These are phyloP conservation scores for Cnidoscolus chayamansa DNA, from an alignment of 441 rosid species.

Conservation along the genomic window DNA sequence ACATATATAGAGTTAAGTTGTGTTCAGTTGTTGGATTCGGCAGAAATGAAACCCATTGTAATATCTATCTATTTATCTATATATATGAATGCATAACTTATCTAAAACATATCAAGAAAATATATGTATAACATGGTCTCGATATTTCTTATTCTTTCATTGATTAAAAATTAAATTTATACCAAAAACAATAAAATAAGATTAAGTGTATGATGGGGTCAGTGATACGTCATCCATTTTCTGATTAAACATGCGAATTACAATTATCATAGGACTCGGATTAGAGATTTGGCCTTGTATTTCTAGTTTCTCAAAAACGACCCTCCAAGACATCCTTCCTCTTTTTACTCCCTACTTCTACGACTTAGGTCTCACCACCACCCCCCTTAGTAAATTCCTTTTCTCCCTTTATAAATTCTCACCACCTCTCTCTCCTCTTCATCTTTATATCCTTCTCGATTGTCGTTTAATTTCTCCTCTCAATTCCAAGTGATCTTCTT, in stretches of 20 bases:
- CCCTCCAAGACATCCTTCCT: background rate
- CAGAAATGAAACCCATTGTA: conserved; percentile 22
- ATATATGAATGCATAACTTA: too few species aligned
- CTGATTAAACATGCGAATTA: background rate
- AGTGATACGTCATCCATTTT: background rate
- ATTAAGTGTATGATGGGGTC: too few species aligned
- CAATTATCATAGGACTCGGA: background rate
- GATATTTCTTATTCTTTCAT: too few species aligned
- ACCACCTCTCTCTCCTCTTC: too few species aligned
- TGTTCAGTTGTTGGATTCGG: conserved; percentile 22
- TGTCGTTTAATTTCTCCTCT: background rate
- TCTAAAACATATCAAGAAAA: too few species aligned
- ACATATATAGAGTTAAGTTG: conserved; percentile 1
- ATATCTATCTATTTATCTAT: background rate
- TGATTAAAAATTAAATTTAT: too few species aligned
- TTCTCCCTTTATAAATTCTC: conserved; percentile 8
- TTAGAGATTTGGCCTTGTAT: conserved; percentile 1
- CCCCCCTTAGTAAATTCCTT: background rate
- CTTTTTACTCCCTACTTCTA: background rate
- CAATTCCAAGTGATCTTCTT: background rate
- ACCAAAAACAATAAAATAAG: too few species aligned
- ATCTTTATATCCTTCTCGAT: background rate
- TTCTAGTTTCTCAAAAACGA: conserved; percentile 3
- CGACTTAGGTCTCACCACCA: background rate
- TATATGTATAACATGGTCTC: too few species aligned